Percentiles rank a stretch among this genome's conserved stretches.
These are phyloP conservation scores for Bocquillonia castaneifolia DNA, from an alignment of 441 rosid genomes.

Conservation along the genomic window DNA sequence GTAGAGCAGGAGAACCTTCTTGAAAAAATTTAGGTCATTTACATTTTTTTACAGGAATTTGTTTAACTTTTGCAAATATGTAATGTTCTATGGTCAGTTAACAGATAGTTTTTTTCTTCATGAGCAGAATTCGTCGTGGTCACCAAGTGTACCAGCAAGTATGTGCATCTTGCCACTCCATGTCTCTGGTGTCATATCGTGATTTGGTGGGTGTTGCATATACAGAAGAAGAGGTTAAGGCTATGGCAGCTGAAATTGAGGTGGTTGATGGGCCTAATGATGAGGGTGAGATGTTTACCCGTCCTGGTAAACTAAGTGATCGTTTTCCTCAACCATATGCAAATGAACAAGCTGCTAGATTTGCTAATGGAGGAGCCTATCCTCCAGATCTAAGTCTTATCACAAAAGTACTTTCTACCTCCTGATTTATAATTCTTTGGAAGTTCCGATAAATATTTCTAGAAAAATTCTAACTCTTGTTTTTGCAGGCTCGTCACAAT, in stretches of 20 bases:
- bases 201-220: conserved; percentile 98
- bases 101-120: conserved; percentile 23
- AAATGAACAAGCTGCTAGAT: conserved; percentile 95
- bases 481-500: conserved; percentile 90
- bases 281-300: conserved; percentile 98
- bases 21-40: neutral
- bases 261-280: conserved; percentile 98
- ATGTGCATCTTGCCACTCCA: conserved; percentile 99
- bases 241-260: conserved; percentile 99
- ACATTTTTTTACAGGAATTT: neutral
- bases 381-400: conserved; percentile 99
- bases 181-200: conserved; percentile 93
- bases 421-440: neutral
- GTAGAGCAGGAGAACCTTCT: neutral
- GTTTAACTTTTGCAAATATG: neutral
- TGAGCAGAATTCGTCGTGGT: conserved; percentile 94
- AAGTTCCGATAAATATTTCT: conserved; percentile 8
- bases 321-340: conserved; percentile 91
- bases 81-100: neutral
- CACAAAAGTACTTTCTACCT: conserved; percentile 60
- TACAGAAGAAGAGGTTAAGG: conserved; percentile 95
- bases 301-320: conserved; percentile 99
- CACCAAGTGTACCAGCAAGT: conserved; percentile 98
- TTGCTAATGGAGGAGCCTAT: conserved; percentile 99
- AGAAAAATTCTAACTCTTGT: conserved; percentile 13